These are phyloP conservation scores for Metschnikowia bowlesiae DNA, from an alignment of 805 yeast species.

Conservation along the genomic window DNA sequence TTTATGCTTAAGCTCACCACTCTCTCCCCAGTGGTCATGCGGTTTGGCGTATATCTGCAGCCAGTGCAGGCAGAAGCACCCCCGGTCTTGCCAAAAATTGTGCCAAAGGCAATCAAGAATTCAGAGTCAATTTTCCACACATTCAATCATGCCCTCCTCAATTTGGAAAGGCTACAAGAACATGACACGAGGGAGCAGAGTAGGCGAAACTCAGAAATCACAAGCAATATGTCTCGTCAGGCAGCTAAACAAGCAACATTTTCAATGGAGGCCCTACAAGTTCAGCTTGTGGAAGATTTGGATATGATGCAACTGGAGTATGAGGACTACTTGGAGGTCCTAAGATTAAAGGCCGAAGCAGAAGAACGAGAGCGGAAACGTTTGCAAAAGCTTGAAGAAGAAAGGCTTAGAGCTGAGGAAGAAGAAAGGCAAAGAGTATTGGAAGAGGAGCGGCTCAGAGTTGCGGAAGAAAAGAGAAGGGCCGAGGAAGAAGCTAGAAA, in stretches of 20 bases:
- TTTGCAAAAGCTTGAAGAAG: constrained; percentile 6
- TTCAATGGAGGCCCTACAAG: neutral
- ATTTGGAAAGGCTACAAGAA: constrained; percentile 3
- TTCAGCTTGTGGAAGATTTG: neutral
- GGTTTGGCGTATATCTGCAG: constrained; percentile 1
- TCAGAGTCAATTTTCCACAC: neutral
- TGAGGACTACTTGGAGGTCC: neutral
- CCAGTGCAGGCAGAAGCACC: neutral
- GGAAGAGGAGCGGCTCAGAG: constrained; percentile 6
- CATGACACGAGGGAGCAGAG: constrained; percentile 3
- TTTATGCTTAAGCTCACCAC: neutral
- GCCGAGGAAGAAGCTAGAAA: constrained; percentile 13
- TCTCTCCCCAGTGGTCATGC: neutral
- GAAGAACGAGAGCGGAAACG: neutral
- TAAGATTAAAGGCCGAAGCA: neutral
- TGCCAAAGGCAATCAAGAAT: neutral
- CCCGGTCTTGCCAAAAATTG: neutral
- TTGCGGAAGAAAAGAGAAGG: constrained; percentile 12
- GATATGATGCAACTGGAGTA: neutral
- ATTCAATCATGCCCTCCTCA: constrained; percentile 7
- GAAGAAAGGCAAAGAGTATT: constrained; percentile 9
- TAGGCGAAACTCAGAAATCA: neutral
- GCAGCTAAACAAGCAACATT: neutral
- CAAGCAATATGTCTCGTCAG: neutral
- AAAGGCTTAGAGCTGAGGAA: constrained; percentile 12